These are phyloP conservation scores for Rhizophagus prolifer DNA, from an alignment of 192 early-diverging fungal genomes.

Conservation along the genomic window DNA sequence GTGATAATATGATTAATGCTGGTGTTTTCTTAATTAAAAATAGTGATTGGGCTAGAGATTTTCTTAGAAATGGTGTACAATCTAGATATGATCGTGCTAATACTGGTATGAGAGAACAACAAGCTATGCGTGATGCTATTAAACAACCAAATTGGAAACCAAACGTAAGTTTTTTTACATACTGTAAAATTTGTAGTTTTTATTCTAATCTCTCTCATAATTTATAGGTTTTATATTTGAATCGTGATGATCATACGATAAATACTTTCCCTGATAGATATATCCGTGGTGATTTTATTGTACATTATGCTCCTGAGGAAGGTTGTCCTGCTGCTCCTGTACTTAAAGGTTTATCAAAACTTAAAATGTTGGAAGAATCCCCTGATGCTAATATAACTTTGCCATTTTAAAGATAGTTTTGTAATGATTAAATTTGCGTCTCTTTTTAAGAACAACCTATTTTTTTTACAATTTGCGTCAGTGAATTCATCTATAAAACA, in stretches of 20 bases:
- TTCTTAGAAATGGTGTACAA: conserved; percentile 46
- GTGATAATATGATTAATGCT: conserved; percentile 57
- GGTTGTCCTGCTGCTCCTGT: not conserved
- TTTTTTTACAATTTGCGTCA: too few species aligned
- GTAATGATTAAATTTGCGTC: too few species aligned
- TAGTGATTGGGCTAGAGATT: conserved; percentile 48
- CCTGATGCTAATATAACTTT: not conserved
- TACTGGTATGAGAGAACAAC: conserved; percentile 46
- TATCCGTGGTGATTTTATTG: conserved; percentile 44
- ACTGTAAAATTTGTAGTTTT: too few species aligned
- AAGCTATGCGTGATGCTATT: conserved; percentile 57
- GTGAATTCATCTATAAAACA: too few species aligned
- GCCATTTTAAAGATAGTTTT: not conserved
- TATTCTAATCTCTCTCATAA: too few species aligned
- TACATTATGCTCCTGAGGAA: conserved; percentile 54
- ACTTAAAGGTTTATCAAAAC: not conserved
- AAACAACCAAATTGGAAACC: conserved; percentile 33
- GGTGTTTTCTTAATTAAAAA: conserved; percentile 61
- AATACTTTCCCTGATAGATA: conserved; percentile 56
- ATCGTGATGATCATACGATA: conserved; percentile 50
- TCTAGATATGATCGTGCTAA: conserved; percentile 33
- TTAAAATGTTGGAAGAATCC: not conserved
- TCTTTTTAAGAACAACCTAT: too few species aligned
- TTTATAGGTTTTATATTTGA: conserved; percentile 12
- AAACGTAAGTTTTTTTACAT: conserved; percentile 25